Evolutionary conservation across 495 filamentous ascomycete species (phyloP), one percentile per base, ranked within the genome.

Genomic region (Neurospora sp.): DNA sequence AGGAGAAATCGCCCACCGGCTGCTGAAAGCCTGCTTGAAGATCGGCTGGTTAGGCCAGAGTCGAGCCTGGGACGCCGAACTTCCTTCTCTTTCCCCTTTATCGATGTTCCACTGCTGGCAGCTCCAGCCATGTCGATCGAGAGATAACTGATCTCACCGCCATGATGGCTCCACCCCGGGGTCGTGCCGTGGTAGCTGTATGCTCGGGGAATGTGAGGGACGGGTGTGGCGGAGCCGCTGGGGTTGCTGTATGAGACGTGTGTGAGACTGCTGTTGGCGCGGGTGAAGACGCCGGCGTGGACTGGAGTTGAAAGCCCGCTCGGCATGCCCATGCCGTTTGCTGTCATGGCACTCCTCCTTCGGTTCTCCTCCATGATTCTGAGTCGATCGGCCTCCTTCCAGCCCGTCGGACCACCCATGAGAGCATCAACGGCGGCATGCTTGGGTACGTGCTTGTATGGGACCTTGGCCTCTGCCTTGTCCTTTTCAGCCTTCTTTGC

Each of bases 351-450:
- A 76, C 78, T 85, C 40, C 84, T 80, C 70, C 80, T 77, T 72
- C 76, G 77, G 76, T 85, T 84, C 73, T 83, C 76, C 74, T 84
- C 83, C 61, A 82, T 77, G 73, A 85, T 85, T 72, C 69, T 80
- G 44, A 74, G 73, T 37, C 83, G 73, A 69, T 85, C 83, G 27
- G 74, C 78, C 6, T 84, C 77, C 71, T 82, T 83, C 84, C 84
- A 88, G 35, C 77, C 82, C 0, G 83, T 79, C 8, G 88, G 89
- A 3, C 85, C 84, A 20, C 84, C 82, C n/a, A 84, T 81, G 48
- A 89, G 71, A 69, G 89, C 85, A 75, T 91, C 88, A 45, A 81
- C 76, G 69, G 85, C 86, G 48, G 88, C 88, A 79, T 89, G 88
- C 40, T 81, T 87, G 31, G 86, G 85, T n/a, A 88, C 76, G 73